Percentiles rank a stretch among this genome's conserved stretches.
These are phyloP conservation scores for Heterobasidion occidentale DNA, from an alignment of 1,284 basidiomycete species.

Conservation along the genomic window DNA sequence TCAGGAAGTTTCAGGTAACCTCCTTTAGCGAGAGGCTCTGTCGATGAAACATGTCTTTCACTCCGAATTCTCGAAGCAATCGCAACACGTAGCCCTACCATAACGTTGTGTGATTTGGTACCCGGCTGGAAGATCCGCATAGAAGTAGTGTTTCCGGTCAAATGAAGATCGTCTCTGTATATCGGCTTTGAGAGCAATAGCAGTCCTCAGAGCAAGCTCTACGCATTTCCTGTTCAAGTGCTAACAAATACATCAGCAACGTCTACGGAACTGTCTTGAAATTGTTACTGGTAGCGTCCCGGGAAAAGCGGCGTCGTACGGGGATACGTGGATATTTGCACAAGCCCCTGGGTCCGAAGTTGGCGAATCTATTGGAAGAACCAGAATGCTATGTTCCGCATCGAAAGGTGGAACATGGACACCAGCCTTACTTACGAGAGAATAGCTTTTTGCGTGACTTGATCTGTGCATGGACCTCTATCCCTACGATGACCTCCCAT, in stretches of 20 bases:
- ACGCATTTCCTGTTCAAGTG: conserved; percentile 76
- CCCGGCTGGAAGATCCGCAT: conserved; percentile 88
- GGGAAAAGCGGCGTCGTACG: conserved; percentile 88
- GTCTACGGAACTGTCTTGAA: background rate
- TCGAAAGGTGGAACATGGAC: no score
- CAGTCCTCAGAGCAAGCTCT: conserved; percentile 74
- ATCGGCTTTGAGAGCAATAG: conserved; percentile 71
- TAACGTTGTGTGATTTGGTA: conserved; percentile 99
- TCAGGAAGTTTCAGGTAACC: conserved; percentile 54
- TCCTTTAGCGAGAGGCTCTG: conserved; percentile 74
- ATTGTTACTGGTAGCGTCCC: conserved; percentile 78
- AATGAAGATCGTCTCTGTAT: conserved; percentile 78
- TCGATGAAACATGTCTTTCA: background rate
- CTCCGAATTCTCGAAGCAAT: background rate
- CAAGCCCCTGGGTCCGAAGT: conserved; percentile 43
- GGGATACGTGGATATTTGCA: conserved; percentile 74
- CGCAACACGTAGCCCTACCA: conserved; percentile 34
- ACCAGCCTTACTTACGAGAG: conserved; percentile 45
- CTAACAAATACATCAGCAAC: conserved; percentile 28
- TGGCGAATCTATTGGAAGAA: conserved; percentile 14
- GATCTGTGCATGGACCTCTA: conserved; percentile 95
- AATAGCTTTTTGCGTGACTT: conserved; percentile 86
- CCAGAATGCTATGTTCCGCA: no score
- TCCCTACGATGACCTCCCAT: conserved; percentile 86
- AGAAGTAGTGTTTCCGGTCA: conserved; percentile 98